Evolutionary conservation across 2,329 filamentous ascomycete genomes (phyloP).

Genomic region (Phaeosphaeria sp.): DNA sequence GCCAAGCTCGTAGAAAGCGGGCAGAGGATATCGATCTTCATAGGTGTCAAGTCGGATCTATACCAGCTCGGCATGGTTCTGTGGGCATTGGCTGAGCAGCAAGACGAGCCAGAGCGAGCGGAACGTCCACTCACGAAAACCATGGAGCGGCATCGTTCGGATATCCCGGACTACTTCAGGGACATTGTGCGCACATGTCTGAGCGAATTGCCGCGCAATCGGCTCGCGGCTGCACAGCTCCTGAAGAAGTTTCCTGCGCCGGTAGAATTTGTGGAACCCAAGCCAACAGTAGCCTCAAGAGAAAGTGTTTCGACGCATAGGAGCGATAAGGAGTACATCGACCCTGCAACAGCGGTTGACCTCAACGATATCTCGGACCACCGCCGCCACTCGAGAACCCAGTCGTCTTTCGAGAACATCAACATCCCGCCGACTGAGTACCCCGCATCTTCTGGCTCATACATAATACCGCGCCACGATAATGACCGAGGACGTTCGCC

Average conservation of each 20-base stretch:
- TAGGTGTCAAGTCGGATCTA: conserved; percentile 95
- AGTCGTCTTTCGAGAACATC: conserved; percentile 41
- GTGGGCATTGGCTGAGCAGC: conserved; percentile 86
- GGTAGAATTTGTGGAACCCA: conserved; percentile 13
- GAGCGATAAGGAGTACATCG: conserved; percentile 57
- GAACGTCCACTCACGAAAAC: conserved; percentile 66
- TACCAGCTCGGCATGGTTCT: conserved; percentile 97
- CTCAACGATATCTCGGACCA: conserved; percentile 52
- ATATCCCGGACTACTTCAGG: conserved; percentile 81
- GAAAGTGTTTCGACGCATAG: conserved; percentile 51
- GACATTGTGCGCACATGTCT: conserved; percentile 79
- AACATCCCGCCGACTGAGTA: conserved; percentile 52
- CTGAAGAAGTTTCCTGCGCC: conserved; percentile 53
- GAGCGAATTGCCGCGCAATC: conserved; percentile 72
- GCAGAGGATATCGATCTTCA: conserved; percentile 94
- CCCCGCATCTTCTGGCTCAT: conserved; percentile 54
- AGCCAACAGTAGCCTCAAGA: conserved; percentile 25
- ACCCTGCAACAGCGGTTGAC: conserved; percentile 53
- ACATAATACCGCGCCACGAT: conserved; percentile 44
- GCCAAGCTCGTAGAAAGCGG: conserved; percentile 83
- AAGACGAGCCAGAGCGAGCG: conserved; percentile 87
- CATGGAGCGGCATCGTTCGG: conserved; percentile 42
- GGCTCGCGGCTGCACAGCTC: conserved; percentile 76
- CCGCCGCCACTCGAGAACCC: conserved; percentile 30
- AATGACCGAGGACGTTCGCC: conserved; percentile 35